Percentiles rank a stretch among this genome's conserved stretches.
phyloP scores from a whole-genome alignment of 768 basidiomycete species.

The Trametopsis cervina region DNA sequence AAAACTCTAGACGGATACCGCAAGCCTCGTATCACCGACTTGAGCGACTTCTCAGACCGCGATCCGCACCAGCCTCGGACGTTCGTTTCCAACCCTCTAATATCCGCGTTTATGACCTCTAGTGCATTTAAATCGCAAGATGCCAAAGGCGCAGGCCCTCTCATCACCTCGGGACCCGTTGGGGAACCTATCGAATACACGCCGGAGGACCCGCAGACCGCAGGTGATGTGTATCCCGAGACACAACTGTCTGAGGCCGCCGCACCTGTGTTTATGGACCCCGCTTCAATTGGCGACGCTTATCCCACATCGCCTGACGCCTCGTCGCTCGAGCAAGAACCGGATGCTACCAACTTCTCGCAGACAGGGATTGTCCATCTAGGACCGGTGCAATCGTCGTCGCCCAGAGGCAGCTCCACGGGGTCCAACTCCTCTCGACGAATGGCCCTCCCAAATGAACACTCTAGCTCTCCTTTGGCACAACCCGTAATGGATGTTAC shows the following conservation, averaged over 20 bases:
- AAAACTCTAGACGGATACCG: slow-evolving; percentile 5
- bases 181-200: slow-evolving; percentile 12
- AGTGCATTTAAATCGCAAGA: no score
- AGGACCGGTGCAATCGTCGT: slow-evolving; percentile 15
- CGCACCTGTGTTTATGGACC: slow-evolving; percentile 15
- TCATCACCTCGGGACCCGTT: slow-evolving; percentile 7
- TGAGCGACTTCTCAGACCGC: slow-evolving; percentile 17
- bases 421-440: slow-evolving; percentile 10
- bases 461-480: not conserved
- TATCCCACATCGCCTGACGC: slow-evolving; percentile 2
- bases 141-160: slow-evolving; percentile 2
- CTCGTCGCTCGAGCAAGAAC: not conserved
- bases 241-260: slow-evolving; percentile 16
- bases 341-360: slow-evolving; percentile 22
- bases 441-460: slow-evolving; percentile 3
- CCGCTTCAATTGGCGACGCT: slow-evolving; percentile 3
- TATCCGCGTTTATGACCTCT: not conserved
- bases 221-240: slow-evolving; percentile 9
- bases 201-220: not conserved
- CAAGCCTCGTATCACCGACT: slow-evolving; percentile 14
- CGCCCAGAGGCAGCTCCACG: slow-evolving; percentile 7
- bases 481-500: not conserved
- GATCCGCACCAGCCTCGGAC: slow-evolving; percentile 15
- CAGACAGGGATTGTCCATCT: slow-evolving; percentile 25
- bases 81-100: slow-evolving; percentile 8